Evolutionary conservation across 2,329 filamentous ascomycete species (phyloP), one percentile per base, ranked within the genome.

Genomic region (Colletotrichum sp.): DNA sequence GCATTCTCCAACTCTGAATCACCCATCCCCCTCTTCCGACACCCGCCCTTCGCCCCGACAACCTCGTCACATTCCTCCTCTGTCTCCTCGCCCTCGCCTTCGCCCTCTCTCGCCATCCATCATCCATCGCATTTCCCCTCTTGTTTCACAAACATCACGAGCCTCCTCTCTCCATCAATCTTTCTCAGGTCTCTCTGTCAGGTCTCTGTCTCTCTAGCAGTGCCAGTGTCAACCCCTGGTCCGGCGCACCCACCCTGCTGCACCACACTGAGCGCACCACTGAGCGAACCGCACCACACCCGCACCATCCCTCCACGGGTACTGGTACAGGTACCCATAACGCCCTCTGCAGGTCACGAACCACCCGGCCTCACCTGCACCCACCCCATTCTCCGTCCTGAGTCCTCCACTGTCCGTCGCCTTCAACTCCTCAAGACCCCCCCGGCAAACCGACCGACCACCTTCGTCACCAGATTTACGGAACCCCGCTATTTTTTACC

Each of bases 111-210:
- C 29, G 30, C 52, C 52, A 27, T 55, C 22, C 55, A 22, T 44
- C 22, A 59, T 67, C 62, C 55, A 57, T 63, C 16, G 61, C 72
- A 29, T 64, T 16, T 30, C 30, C 52, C 59, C 55, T 71, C 74
- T 32, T 73, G 70, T 76, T 76, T 76, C 74, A 76, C 36, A 74
- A 62, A 64, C 64, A 74, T 76, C 70, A 73, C 74, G 64, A 76
- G 70, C 74, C 70, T 49, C 39, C 70, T 66, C 22, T 71, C 39
- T 22, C 34, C 34, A 19, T 15, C 44, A 3, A 57, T 66, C 34
- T 67, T 39, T 15, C 25, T 13, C 49, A n/a, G 34, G 25, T 29
- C 34, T 30, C 25, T 34, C 19, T 34, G 29, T 25, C 0, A 63
- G 44, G n/a, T 0, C 0, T 8, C n/a, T 1, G n/a, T 52, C 44